Percentiles rank a stretch among this genome's conserved stretches.
phyloP scores from a whole-genome alignment of 768 basidiomycete genomes.

The Porpolomopsis calyptriformis region DNA sequence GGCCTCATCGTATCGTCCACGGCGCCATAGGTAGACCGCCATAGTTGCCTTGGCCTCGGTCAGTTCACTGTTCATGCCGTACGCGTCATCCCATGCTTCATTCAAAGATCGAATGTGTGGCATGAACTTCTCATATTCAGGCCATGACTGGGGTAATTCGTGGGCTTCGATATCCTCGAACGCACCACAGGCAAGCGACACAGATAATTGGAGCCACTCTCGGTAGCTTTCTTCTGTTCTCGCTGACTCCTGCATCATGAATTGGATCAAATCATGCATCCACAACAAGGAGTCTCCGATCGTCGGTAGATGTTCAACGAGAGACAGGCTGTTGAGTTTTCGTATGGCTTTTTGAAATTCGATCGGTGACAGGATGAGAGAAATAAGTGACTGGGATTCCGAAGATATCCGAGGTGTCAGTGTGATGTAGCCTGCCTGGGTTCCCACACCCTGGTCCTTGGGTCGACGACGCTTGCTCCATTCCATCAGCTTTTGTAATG shows the following conservation, averaged over 20 bases:
- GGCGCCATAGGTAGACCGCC: not conserved
- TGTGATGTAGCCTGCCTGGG: no score
- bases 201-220: not conserved
- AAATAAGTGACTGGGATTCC: not conserved
- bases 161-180: not conserved
- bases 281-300: not conserved
- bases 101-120: not conserved
- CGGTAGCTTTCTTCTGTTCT: not conserved
- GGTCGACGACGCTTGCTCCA: no score
- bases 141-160: not conserved
- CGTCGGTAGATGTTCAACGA: not conserved
- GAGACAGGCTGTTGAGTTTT: not conserved
- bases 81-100: not conserved
- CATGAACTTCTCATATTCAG: not conserved
- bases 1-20: not conserved
- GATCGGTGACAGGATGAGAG: not conserved
- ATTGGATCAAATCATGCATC: not conserved
- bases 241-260: not conserved
- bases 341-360: not conserved
- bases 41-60: not conserved
- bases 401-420: no score
- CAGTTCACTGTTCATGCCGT: not conserved
- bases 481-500: no score
- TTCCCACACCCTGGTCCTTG: no score
- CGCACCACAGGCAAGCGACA: not conserved